Conservation (phyloP, 768 basidiomycete genomes). For the Tylopilus vinaceipallidus region DNA sequence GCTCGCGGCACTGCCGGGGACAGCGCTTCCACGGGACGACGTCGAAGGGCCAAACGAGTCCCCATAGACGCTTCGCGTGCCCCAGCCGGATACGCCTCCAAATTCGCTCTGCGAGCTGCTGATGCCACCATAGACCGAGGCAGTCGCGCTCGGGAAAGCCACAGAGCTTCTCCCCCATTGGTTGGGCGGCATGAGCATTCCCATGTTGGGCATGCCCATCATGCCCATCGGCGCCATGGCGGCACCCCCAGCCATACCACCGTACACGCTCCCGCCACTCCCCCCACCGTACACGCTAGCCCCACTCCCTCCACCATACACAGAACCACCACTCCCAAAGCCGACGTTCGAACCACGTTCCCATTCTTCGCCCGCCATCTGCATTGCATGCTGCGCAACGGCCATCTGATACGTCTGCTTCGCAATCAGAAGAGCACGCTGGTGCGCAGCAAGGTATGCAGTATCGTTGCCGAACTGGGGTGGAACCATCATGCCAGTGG, state of each 20-base stretch:
- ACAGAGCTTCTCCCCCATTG: constrained; percentile 46
- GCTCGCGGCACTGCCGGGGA: constrained; percentile 16
- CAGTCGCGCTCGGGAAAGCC: constrained; percentile 47
- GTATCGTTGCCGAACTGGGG: constrained; percentile 49
- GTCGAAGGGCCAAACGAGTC: constrained; percentile 55
- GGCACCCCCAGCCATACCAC: constrained; percentile 35
- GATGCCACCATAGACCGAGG: constrained; percentile 56
- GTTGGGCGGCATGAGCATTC: constrained; percentile 36
- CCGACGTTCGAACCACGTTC: constrained; percentile 68
- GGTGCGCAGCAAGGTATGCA: constrained; percentile 68
- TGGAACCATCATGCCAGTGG: constrained; percentile 37
- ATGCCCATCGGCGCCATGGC: constrained; percentile 40
- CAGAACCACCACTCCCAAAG: constrained; percentile 37
- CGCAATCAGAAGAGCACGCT: constrained; percentile 82
- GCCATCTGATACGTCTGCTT: constrained; percentile 91
- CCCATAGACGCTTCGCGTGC: constrained; percentile 68
- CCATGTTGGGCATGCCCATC: constrained; percentile 39
- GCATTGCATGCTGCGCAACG: constrained; percentile 88
- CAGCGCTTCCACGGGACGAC: constrained; percentile 15
- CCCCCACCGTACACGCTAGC: constrained; percentile 47
- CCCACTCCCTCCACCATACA: constrained; percentile 37
- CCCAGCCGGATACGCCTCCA: constrained; percentile 51
- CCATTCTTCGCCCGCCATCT: constrained; percentile 88
- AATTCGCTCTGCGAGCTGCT: constrained; percentile 61
- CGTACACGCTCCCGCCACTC: constrained; percentile 47